Evolutionary conservation across 768 basidiomycete genomes (phyloP).

Genomic region (Paxillus ammoniavirescens): DNA sequence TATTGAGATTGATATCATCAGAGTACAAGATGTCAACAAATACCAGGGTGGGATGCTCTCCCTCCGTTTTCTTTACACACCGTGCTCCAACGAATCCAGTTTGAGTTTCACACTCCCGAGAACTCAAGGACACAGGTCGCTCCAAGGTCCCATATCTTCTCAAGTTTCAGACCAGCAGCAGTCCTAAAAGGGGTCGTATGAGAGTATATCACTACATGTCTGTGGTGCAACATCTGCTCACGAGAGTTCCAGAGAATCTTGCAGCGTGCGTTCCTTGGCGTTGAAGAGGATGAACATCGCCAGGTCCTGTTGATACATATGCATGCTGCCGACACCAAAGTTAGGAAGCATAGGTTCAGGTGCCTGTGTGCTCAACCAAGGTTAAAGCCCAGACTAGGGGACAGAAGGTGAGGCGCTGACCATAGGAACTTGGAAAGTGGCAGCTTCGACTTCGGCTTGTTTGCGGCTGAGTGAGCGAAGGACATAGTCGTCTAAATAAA

Average conservation of each 20-base stretch:
- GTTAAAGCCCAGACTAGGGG: not conserved
- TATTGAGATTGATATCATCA: too few relatives aligned
- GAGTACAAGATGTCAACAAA: too few relatives aligned
- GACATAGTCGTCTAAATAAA: constrained; percentile 22
- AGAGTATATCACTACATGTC: not conserved
- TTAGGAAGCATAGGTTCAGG: constrained; percentile 34
- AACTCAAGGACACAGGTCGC: constrained; percentile 26
- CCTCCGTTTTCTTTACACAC: too few relatives aligned
- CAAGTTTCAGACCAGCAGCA: constrained; percentile 26
- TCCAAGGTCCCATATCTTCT: constrained; percentile 31
- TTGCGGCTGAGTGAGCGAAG: constrained; percentile 15
- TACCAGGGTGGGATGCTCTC: too few relatives aligned
- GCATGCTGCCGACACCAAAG: constrained; percentile 30
- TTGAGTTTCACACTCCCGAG: constrained; percentile 13
- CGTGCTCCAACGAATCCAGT: too few relatives aligned
- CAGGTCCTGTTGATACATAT: constrained; percentile 30
- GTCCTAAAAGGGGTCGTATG: constrained; percentile 12
- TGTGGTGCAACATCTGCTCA: constrained; percentile 8
- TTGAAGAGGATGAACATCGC: constrained; percentile 31
- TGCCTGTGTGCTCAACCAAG: constrained; percentile 20
- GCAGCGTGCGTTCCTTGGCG: constrained; percentile 32
- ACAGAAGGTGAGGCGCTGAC: constrained; percentile 8
- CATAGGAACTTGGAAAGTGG: constrained; percentile 6
- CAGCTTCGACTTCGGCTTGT: constrained; percentile 11
- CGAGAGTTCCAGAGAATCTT: constrained; percentile 27